Evolutionary conservation across 768 basidiomycete genomes (phyloP), one percentile per base, ranked within the genome.

Genomic region (Porpolomopsis calyptriformis): DNA sequence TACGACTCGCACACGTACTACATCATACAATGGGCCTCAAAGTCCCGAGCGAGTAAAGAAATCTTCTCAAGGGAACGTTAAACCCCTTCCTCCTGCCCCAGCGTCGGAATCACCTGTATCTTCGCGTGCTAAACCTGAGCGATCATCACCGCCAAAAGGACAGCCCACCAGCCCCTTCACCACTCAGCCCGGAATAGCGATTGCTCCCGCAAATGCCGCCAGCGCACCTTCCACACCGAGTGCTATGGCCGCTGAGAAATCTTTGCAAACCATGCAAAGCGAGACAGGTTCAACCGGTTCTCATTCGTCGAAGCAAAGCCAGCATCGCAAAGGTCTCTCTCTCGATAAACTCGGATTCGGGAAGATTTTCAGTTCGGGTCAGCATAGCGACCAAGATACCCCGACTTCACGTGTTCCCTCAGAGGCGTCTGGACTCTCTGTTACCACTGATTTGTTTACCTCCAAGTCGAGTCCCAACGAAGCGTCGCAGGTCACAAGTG

Each of bases 281-380:
- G 40, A 16, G 18, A 47, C 22, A 6, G 47, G 47, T 11, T 48
- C 47, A 8, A 31, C 34, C 16, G 47, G 47, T 16, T 48, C 47
- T 11, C 26, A 35, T 12, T 43, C 40, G 14, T 43, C 40, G 7
- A 39, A 48, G 34, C 26, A 43, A 14, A 69, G 73, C 46, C 73
- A 80, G 19, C 78, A 82, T 52, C 70, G 72, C 48, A 78, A 79
- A 52, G 84, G 83, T 7, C 65, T 85, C 49, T 64, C 66, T 11
- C 64, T 88, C 52, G 87, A 89, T 67, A 83, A 82, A 60, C 77
- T 89, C 53, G 83, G 81, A 8, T 69, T 90, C 2, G 76, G 78
- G 43, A 88, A 85, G 65, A 74, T 90, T 45, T 82, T 89, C 45
- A 74, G 74, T 25, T 58, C 69, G 14, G 56, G 61, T 20, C 44